Percentiles rank a stretch among this genome's conserved stretches.
Evolutionary conservation across 495 filamentous ascomycete genomes (phyloP).

Genomic region (Cercophora sp.): DNA sequence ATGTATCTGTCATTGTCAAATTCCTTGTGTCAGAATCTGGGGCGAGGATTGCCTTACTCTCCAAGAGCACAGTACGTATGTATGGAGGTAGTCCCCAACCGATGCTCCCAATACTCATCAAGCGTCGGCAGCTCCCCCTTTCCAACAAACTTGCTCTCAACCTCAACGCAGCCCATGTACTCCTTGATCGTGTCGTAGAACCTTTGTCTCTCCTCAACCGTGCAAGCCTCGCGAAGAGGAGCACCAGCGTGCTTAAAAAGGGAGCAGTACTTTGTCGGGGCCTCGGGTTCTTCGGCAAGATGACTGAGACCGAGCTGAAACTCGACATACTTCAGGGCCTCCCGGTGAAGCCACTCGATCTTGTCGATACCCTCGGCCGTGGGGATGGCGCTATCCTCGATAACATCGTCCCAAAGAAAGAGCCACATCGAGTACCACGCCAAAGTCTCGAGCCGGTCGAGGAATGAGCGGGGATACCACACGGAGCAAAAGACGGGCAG

Average conservation of each 20-base stretch:
- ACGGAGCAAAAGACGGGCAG: conserved; percentile 14
- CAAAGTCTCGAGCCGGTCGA: conserved; percentile 23
- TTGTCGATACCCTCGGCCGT: background rate
- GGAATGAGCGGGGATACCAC: conserved; percentile 28
- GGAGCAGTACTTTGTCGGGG: conserved; percentile 19
- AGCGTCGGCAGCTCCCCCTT: conserved; percentile 22
- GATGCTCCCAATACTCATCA: conserved; percentile 26
- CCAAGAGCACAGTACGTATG: conserved; percentile 22
- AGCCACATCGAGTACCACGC: conserved; percentile 30
- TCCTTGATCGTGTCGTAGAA: conserved; percentile 26
- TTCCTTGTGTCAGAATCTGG: background rate
- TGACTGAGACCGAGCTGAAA: conserved; percentile 12
- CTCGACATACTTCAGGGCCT: conserved; percentile 17
- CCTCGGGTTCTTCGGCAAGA: background rate
- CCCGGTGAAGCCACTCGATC: conserved; percentile 9
- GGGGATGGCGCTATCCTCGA: conserved; percentile 16
- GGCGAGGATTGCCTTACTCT: conserved; percentile 19
- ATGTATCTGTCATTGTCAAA: conserved; percentile 14
- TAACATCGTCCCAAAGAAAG: conserved; percentile 33
- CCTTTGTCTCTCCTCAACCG: conserved; percentile 12
- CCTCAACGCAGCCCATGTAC: conserved; percentile 30
- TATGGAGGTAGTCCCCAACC: conserved; percentile 29
- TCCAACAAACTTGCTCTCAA: conserved; percentile 21
- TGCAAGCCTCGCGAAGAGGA: background rate
- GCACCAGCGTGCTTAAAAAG: conserved; percentile 13